Conservation (phyloP, 2,329 filamentous ascomycete species). For the Paramyrothecium sp. region DNA sequence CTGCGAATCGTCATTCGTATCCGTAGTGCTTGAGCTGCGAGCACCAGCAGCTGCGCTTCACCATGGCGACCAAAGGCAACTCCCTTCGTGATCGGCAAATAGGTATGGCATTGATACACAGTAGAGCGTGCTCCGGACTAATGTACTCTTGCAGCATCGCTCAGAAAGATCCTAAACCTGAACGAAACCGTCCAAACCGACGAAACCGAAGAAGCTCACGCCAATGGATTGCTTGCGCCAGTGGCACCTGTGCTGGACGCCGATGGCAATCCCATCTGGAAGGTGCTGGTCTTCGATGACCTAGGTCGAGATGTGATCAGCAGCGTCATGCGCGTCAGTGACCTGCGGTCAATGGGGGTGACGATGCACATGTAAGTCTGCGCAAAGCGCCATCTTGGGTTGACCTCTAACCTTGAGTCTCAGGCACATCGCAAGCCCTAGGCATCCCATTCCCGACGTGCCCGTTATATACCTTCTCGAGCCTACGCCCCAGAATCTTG, state of each 20-base stretch:
- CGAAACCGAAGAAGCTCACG: slow-evolving; percentile 60
- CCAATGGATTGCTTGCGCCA: slow-evolving; percentile 64
- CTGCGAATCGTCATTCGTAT: background rate
- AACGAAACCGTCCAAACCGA: slow-evolving; percentile 69
- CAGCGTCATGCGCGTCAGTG: slow-evolving; percentile 90
- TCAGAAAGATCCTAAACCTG: slow-evolving; percentile 93
- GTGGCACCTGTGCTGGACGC: slow-evolving; percentile 79
- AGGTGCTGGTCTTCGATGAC: slow-evolving; percentile 93
- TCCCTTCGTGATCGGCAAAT: slow-evolving; percentile 52
- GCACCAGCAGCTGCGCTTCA: slow-evolving; percentile 5
- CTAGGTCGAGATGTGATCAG: slow-evolving; percentile 92
- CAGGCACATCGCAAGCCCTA: slow-evolving; percentile 75
- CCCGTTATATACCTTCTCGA: slow-evolving; percentile 96
- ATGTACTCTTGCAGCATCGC: slow-evolving; percentile 61
- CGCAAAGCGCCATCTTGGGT: background rate
- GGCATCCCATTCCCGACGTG: slow-evolving; percentile 93
- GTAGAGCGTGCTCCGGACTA: background rate
- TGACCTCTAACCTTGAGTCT: slow-evolving; percentile 3
- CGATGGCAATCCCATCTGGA: slow-evolving; percentile 94
- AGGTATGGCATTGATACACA: slow-evolving; percentile 24
- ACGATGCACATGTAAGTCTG: slow-evolving; percentile 82
- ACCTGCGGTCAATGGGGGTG: slow-evolving; percentile 89
- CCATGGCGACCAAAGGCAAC: slow-evolving; percentile 45
- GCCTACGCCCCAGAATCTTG: slow-evolving; percentile 76
- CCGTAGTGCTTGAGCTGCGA: background rate